Conservation (phyloP, 164 flowering plant species). For the grape (Vitis vinifera) region DNA sequence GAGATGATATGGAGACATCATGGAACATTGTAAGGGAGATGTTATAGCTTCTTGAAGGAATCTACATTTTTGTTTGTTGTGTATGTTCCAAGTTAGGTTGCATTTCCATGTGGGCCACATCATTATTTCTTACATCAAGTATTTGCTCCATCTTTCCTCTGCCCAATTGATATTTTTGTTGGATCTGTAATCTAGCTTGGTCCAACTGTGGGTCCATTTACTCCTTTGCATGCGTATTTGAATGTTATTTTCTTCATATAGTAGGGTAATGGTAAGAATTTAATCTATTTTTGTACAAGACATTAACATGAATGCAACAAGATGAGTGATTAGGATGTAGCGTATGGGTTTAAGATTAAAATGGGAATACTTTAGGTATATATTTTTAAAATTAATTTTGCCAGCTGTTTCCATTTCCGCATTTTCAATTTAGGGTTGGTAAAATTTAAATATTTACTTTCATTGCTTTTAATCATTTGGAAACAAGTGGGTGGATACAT, state of each 20-base stretch:
- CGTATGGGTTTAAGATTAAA: slow-evolving; percentile 8
- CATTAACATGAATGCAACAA: not conserved
- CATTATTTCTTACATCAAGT: not conserved
- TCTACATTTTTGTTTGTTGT: slow-evolving; percentile 6
- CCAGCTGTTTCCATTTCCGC: too few relatives aligned
- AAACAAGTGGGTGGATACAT: too few relatives aligned
- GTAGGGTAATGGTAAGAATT: too few relatives aligned
- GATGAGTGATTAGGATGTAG: not conserved
- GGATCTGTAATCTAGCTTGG: too few relatives aligned
- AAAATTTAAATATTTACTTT: not conserved
- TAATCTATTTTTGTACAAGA: too few relatives aligned
- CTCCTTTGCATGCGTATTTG: too few relatives aligned
- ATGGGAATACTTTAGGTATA: not conserved
- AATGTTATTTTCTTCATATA: too few relatives aligned
- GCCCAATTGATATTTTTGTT: too few relatives aligned
- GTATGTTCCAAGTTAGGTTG: slow-evolving; percentile 13
- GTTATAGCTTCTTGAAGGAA: slow-evolving; percentile 8
- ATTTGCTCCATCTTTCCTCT: too few relatives aligned
- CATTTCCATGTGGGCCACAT: not conserved
- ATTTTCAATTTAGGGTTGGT: too few relatives aligned
- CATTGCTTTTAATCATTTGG: slow-evolving; percentile 2
- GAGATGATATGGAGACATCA: not conserved
- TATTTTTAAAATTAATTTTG: too few relatives aligned
- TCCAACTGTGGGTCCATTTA: too few relatives aligned
- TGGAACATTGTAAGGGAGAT: not conserved